Evolutionary conservation across 2,329 filamentous ascomycete species (phyloP), one percentile per base, ranked within the genome.

Genomic region (Fusarium pseudocircinatum): DNA sequence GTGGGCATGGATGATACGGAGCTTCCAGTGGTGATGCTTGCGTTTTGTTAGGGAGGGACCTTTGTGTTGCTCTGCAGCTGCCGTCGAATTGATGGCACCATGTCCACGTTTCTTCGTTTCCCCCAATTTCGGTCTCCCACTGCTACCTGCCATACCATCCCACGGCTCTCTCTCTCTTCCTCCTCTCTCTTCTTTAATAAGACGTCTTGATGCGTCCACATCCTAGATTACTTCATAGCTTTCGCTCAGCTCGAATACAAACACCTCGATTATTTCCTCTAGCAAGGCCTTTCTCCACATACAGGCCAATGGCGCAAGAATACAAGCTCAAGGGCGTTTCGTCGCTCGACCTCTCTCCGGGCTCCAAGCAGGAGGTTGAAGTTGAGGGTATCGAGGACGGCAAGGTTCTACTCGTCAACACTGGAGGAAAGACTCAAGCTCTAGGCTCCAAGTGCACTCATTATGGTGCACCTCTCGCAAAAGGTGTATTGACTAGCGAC

Each of bases 391-490:
- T 99, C 47, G 91, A 96, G 64, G 91, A 89, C 42, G 94, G 90
- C 71, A 98, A 98, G 82, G 92, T 99, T 6, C 86, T 99, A 10
- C 87, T 99, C 9, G 87, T 96, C 73, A 97, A 97, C 79, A 87
- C 92, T 16, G 91, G 90, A 60, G 93, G 92, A 75, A 89, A 92
- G 75, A 85, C 96, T 22, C 92, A 95, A 80, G 96, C 95, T 36
- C 82, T 97, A 40, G 95, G 93, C 40, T 86, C 94, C 43, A 96
- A 92, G 75, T 99, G 96, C 81, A 93, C 91, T 15, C 96, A 98
- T 84, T 98, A 97, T 81, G 96, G 96, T 39, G 96, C 96, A 44
- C 96, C 96, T 20, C 84, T 99, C 73, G 90, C 91, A 60, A 94
- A 96, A 75, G 96, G 96, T 60, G 91, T 98, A 13, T 84, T 99